These are phyloP conservation scores for Gastrodia elata DNA, from an alignment of 106 monocot species.

Conservation along the genomic window DNA sequence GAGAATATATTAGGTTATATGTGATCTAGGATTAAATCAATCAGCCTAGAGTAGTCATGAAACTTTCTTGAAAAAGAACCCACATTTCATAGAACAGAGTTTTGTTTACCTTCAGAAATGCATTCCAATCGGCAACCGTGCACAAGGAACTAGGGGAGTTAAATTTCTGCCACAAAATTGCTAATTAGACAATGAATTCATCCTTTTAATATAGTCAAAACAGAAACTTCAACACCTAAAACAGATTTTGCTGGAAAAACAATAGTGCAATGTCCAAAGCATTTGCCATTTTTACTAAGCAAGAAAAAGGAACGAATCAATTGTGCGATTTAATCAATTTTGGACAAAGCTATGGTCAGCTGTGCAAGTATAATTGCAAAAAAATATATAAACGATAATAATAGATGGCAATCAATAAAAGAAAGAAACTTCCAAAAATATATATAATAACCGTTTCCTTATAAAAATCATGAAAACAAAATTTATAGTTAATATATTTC, in stretches of 20 bases:
- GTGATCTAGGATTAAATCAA: too few relatives aligned
- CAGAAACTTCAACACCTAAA: not conserved
- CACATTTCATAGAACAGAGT: not conserved
- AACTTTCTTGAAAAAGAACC: not conserved
- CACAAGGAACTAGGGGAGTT: constrained; percentile 78
- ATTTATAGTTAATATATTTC: too few relatives aligned
- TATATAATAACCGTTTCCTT: too few relatives aligned
- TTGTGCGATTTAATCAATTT: not conserved
- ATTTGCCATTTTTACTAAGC: not conserved
- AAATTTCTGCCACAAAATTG: constrained; percentile 59
- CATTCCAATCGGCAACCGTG: constrained; percentile 68
- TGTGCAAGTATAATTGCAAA: too few relatives aligned
- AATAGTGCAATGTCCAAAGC: not conserved
- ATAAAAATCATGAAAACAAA: too few relatives aligned
- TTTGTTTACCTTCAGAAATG: constrained; percentile 65
- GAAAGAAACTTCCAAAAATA: too few relatives aligned
- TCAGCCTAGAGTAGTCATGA: too few relatives aligned
- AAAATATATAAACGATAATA: too few relatives aligned
- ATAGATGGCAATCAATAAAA: too few relatives aligned
- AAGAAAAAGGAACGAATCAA: not conserved
- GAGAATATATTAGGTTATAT: too few relatives aligned
- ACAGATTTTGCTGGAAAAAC: not conserved
- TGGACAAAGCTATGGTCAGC: too few relatives aligned
- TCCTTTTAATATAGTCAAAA: not conserved
- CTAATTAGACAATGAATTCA: constrained; percentile 1